phyloP scores from a whole-genome alignment of 2,329 filamentous ascomycete species.

The Colletotrichum truncatum region DNA sequence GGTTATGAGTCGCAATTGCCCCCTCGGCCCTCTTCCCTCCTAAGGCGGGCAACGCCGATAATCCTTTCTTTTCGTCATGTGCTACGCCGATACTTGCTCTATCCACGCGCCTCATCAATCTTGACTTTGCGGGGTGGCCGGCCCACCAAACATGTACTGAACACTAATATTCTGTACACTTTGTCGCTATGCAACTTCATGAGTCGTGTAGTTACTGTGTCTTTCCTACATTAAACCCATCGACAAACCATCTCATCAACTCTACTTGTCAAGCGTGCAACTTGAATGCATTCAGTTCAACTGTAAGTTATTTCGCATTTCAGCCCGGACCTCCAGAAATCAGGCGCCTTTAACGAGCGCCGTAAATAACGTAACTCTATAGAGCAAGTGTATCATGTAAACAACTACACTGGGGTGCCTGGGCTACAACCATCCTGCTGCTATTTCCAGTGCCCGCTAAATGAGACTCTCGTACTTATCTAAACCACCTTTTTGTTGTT shows the following conservation, averaged over 20 bases:
- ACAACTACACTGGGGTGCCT: slow-evolving; percentile 16
- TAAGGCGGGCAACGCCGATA: background rate
- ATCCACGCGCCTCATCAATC: slow-evolving; percentile 4
- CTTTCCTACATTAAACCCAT: background rate
- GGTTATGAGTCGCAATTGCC: background rate
- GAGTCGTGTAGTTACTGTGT: slow-evolving; percentile 1
- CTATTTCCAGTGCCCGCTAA: slow-evolving; percentile 42
- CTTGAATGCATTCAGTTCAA: background rate
- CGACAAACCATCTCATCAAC: background rate
- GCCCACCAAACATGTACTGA: slow-evolving; percentile 12
- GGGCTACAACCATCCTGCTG: background rate
- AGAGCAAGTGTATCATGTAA: slow-evolving; percentile 3
- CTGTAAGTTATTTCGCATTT: background rate
- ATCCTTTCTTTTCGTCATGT: slow-evolving; percentile 6
- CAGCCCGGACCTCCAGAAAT: background rate
- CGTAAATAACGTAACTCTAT: background rate
- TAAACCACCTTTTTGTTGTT: slow-evolving; percentile 61
- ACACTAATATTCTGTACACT: slow-evolving; percentile 9
- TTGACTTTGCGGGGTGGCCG: slow-evolving; percentile 15
- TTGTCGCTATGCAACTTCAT: background rate
- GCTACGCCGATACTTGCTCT: slow-evolving; percentile 1
- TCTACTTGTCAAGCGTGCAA: background rate
- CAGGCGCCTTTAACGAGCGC: background rate
- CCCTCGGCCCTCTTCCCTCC: background rate
- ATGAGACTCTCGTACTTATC: slow-evolving; percentile 76